These are phyloP conservation scores for Martiniozyma abietophila DNA, from an alignment of 805 yeast species.

Conservation along the genomic window DNA sequence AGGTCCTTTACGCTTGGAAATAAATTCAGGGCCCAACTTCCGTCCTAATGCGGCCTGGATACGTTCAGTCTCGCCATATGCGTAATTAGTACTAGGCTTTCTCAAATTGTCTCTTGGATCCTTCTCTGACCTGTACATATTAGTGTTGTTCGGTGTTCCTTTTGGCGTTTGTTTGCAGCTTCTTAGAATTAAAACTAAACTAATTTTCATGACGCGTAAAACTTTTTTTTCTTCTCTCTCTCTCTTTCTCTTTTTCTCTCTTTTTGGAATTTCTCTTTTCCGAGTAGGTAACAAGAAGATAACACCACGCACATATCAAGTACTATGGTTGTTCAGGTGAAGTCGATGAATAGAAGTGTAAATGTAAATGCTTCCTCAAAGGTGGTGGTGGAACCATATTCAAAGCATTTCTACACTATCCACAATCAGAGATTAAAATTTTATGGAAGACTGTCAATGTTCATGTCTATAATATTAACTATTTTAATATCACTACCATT, in stretches of 20 bases:
- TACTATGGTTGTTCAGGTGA: no score
- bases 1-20: conserved; percentile 67
- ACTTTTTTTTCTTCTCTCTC: no score
- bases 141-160: not conserved
- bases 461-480: conserved; percentile 16
- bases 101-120: conserved; percentile 8
- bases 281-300: no score
- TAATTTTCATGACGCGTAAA: no score
- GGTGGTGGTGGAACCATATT: conserved; percentile 8
- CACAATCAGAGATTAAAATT: conserved; percentile 20
- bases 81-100: conserved; percentile 2
- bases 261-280: no score
- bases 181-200: no score
- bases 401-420: conserved; percentile 15
- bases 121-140: conserved; percentile 1
- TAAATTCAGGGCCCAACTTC: conserved; percentile 66
- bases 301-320: no score
- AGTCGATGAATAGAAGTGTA: no score
- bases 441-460: conserved; percentile 20
- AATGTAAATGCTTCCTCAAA: not conserved
- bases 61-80: conserved; percentile 16
- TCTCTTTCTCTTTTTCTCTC: no score
- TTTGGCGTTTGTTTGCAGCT: not conserved
- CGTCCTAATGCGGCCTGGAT: conserved; percentile 25
- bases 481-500: conserved; percentile 17